Conservation (phyloP, 768 basidiomycete species). For the Hydnum rufescens region DNA sequence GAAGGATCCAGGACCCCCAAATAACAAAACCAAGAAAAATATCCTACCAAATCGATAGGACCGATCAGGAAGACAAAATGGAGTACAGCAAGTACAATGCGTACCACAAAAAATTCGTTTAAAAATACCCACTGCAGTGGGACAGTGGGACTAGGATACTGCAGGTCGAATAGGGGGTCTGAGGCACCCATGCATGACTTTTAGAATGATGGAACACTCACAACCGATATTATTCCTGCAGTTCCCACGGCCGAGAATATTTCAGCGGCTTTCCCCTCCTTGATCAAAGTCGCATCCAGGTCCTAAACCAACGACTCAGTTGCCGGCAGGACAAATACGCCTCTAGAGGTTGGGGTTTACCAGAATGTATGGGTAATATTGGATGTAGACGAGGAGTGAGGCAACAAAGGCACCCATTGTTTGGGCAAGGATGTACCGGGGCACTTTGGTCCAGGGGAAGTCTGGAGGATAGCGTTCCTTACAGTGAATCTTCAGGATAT, state of each 20-base stretch:
- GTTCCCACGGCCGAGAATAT: constrained; percentile 3
- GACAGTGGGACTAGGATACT: not conserved
- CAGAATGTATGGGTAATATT: constrained; percentile 1
- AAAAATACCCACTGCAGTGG: not conserved
- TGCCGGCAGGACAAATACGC: too few relatives aligned
- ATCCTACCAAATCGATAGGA: too few relatives aligned
- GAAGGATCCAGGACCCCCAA: constrained; percentile 3
- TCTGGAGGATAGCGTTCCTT: constrained; percentile 2
- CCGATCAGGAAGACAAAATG: too few relatives aligned
- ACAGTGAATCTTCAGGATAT: not conserved
- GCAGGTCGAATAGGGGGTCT: not conserved
- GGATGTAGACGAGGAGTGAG: constrained; percentile 2
- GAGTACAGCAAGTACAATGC: not conserved
- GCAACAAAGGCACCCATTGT: constrained; percentile 4
- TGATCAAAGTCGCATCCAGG: too few relatives aligned
- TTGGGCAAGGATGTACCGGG: constrained; percentile 4
- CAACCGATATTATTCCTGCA: constrained; percentile 3
- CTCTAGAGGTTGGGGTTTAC: too few relatives aligned
- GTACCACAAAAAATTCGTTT: constrained; percentile 4
- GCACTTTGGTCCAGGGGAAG: not conserved
- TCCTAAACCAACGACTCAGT: too few relatives aligned
- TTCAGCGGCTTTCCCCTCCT: not conserved
- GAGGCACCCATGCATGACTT: not conserved
- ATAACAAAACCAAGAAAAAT: too few relatives aligned
- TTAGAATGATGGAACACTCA: not conserved